Evolutionary conservation across 805 yeast genomes (phyloP), one percentile per base, ranked within the genome.

Genomic region (Torulaspora maleeae): DNA sequence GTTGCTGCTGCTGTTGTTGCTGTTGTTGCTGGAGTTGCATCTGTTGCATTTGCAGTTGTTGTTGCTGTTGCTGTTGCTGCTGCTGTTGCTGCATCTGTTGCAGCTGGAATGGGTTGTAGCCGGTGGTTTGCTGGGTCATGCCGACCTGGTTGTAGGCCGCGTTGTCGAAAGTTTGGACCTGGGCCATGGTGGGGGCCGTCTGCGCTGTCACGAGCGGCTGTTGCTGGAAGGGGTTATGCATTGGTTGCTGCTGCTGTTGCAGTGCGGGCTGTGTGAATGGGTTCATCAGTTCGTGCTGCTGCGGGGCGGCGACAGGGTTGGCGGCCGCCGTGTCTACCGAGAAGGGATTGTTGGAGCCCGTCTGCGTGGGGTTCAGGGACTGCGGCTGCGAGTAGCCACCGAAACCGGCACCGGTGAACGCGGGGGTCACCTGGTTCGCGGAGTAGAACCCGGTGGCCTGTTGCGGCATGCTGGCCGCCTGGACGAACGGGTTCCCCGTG

Each of bases 331-430:
- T 36, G 20, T 55, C 62, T 35, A 63, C 37, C 2, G 70, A 54
- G 50, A 72, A 71, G 34, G 75, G 75, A 49, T 71, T 67, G n/a
- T 58, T 59, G 6, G 68, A 57, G 3, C 66, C 68, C 7, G 67
- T 63, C 13, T 54, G 48, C 35, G 52, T 54, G 25, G 54, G 56
- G 28, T 19, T 20, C 27, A 27, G 44, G 16, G 32, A 44, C 35
- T 39, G 48, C 30, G 29, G 63, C 54, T 66, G 69, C 2, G 63
- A 44, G 54, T 72, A 75, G 1, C 79, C 80, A 10, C 83, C 83
- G 61, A 79, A 79, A 0, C 84, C 85, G 28, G 73, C 73, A 11
- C 83, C 83, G 5, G 83, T 78, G 50, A 64, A 71, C 3, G 69
- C 55, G 13, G 70, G 63, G 13, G 56, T 60, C 11, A 68, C 51